Percentiles rank a stretch among this genome's conserved stretches.
phyloP scores from a whole-genome alignment of 2,329 filamentous ascomycete species.

The Capronia epimyces region DNA sequence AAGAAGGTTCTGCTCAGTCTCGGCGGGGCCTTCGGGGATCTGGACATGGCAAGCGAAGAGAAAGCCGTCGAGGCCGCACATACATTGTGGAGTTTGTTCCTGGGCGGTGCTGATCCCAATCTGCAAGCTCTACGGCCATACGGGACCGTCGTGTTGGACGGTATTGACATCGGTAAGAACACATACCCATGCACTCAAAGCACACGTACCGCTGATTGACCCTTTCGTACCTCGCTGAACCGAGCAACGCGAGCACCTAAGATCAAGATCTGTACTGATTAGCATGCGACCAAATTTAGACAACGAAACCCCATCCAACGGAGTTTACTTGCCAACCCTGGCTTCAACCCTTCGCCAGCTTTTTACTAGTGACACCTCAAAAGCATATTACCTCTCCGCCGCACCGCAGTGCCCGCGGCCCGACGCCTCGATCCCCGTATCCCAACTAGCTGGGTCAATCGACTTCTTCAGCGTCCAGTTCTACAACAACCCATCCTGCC shows the following conservation, averaged over 20 bases:
- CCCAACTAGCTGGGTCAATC: conserved; percentile 10
- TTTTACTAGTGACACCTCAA: conserved; percentile 11
- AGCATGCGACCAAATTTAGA: conserved; percentile 4
- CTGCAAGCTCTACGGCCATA: conserved; percentile 45
- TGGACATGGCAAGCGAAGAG: conserved; percentile 40
- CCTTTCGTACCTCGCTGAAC: no score
- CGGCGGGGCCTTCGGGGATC: conserved; percentile 41
- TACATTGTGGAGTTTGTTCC: conserved; percentile 49
- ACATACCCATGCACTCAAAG: background rate
- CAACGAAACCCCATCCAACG: conserved; percentile 19
- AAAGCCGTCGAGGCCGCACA: conserved; percentile 45
- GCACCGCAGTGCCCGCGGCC: conserved; percentile 51
- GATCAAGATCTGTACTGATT: background rate
- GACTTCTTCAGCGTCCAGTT: conserved; percentile 28
- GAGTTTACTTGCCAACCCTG: conserved; percentile 8
- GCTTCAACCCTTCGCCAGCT: conserved; percentile 17
- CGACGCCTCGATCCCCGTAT: conserved; percentile 34
- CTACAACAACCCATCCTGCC: conserved; percentile 27
- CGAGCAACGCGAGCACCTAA: background rate
- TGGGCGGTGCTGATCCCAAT: conserved; percentile 37
- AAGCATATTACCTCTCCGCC: conserved; percentile 48
- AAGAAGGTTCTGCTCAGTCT: conserved; percentile 46
- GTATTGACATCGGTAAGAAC: conserved; percentile 49
- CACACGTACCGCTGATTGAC: no score
- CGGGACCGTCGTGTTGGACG: conserved; percentile 44